Conservation (phyloP, 2,329 filamentous ascomycete genomes). For the Paradendryphiella salina region DNA sequence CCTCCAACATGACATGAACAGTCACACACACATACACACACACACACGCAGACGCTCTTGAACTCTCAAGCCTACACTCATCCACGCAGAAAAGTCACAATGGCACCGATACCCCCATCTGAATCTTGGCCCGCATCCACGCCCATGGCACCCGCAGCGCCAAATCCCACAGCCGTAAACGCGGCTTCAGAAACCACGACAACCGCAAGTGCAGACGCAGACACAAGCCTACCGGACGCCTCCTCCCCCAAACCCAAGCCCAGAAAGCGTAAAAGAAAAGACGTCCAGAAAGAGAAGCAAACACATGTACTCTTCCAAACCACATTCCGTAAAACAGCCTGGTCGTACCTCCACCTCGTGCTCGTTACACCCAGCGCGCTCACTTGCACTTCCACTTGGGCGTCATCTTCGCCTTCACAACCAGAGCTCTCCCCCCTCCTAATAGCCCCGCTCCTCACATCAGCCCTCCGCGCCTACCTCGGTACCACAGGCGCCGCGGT, state of each 20-base stretch:
- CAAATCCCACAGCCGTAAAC: not conserved
- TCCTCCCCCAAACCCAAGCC: not conserved
- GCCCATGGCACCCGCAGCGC: too few relatives aligned
- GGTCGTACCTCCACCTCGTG: conserved; percentile 50
- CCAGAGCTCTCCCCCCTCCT: conserved; percentile 60
- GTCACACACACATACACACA: too few relatives aligned
- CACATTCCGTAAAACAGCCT: conserved; percentile 47
- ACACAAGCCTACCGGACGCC: conserved; percentile 1
- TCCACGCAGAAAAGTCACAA: not conserved
- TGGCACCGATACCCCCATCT: not conserved
- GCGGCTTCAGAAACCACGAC: not conserved
- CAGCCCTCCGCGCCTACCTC: conserved; percentile 69
- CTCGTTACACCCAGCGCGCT: conserved; percentile 30
- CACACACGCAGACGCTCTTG: not conserved
- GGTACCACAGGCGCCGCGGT: conserved; percentile 70
- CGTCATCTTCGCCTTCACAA: not conserved
- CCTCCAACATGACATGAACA: not conserved
- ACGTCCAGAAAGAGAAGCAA: conserved; percentile 5
- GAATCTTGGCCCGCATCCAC: fast-evolving
- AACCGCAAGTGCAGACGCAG: not conserved
- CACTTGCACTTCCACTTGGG: not conserved
- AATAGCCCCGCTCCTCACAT: conserved; percentile 63
- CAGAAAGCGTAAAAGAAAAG: conserved; percentile 21
- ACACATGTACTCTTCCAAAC: conserved; percentile 36
- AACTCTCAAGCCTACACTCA: not conserved